Evolutionary conservation across 371 early-diverging fungal genomes (phyloP), one percentile per base, ranked within the genome.

Genomic region (Rhizopus delemar): DNA sequence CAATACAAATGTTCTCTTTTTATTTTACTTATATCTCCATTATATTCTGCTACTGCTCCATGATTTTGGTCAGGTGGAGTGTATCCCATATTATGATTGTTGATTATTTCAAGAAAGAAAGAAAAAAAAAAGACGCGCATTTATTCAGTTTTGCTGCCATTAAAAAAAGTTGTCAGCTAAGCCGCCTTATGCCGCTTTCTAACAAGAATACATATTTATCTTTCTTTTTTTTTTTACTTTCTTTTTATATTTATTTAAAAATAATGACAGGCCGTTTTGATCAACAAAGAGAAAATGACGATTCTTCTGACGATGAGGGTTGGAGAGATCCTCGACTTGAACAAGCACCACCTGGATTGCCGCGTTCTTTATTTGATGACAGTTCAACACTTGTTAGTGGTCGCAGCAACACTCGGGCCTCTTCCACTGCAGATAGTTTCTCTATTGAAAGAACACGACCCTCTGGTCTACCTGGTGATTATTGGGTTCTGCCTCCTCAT

Each of bases 401-500:
- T 12, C 34, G 61, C 3, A 31, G 29, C 5, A 56, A 52, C 31
- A 4, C 3, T 36, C 3, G 38, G 35, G 8, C 41, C 39, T 11
- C 36, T 33, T 15, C 48, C 48, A 48, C 7, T 8, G 7, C 36
- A 39, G 32, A 7, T 2, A 22, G 9, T 11, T 8, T 12, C 9
- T 9, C 22, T 28, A 4, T 15, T n/a, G 7, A 2, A 22, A 29
- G 9, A 4, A 7, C 29, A 29, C 8, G n/a, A 29, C 0, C 48
- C 8, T 48, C 48, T 29, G 48, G 48, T 8, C 4, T 2, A 8
- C 48, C 80, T 2, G 77, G 71, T 16, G 74, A 71, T 46, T 65
- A 65, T 32, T 79, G 80, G 80, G 66, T 79, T 29, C 22, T 79
- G 7, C 80, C 80, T 8, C 63, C 71, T 12, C 59, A 68, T 15